phyloP scores from a whole-genome alignment of 2,329 filamentous ascomycete species.

The Cryphonectria parasitica region DNA sequence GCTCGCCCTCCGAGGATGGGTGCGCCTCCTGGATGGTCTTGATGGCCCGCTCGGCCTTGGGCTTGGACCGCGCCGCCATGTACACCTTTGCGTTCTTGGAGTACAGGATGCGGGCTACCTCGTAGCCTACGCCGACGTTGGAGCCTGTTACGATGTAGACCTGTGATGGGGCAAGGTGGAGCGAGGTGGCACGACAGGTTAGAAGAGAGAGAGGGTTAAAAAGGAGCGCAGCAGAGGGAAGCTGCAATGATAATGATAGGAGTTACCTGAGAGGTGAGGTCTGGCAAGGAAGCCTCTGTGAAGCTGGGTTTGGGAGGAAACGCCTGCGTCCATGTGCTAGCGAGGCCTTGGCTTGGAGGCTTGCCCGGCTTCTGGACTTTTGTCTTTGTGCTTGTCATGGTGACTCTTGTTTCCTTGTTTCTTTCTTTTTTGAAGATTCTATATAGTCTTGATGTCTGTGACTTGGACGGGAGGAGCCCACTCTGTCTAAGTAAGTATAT shows the following conservation, averaged over 20 bases:
- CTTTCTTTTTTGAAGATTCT: not conserved
- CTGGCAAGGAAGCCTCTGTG: slow-evolving; percentile 38
- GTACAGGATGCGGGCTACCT: slow-evolving; percentile 54
- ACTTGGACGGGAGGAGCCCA: not conserved
- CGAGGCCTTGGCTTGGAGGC: slow-evolving; percentile 5
- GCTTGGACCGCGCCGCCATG: slow-evolving; percentile 49
- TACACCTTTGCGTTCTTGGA: slow-evolving; percentile 54
- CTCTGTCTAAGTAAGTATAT: not conserved
- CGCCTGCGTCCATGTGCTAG: slow-evolving; percentile 30
- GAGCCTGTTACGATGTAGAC: slow-evolving; percentile 46
- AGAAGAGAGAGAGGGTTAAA: too few species aligned
- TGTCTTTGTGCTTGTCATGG: not conserved
- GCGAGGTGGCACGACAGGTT: not conserved
- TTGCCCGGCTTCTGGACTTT: not conserved
- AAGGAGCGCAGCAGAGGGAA: too few species aligned
- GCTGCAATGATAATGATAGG: too few species aligned
- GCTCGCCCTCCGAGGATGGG: slow-evolving; percentile 32
- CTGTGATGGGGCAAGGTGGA: slow-evolving; percentile 20
- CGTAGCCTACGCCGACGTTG: slow-evolving; percentile 44
- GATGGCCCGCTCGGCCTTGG: slow-evolving; percentile 47
- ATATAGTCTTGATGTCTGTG: not conserved
- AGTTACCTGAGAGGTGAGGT: slow-evolving; percentile 35
- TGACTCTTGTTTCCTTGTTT: not conserved
- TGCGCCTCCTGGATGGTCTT: slow-evolving; percentile 39
- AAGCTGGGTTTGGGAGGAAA: slow-evolving; percentile 37